Evolutionary conservation across 1,139 yeast genomes (phyloP), one percentile per base, ranked within the genome.

Genomic region (Yarrowia galli): DNA sequence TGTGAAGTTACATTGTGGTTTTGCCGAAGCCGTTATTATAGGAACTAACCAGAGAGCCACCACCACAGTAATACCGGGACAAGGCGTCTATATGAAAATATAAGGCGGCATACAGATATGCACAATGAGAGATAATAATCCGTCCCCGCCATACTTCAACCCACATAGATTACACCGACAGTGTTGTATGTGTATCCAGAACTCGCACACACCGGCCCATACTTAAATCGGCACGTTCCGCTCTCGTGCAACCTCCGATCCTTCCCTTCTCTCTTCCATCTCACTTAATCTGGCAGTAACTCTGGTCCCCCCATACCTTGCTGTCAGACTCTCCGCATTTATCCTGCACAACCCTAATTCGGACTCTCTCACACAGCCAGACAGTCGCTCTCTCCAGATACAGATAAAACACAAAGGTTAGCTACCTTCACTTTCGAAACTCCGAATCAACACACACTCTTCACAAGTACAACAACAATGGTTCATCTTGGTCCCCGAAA

Each of bases 401-500:
- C 60, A 53, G 60, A 53, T 53, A 53, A 53, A 54, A 54, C 45
- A 38, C 48, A 38, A 42, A 38, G 63, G 48, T 56, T 40, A n/a
- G n/a, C n/a, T n/a, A 16, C 38, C 38, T 48, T 48, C 23, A 15
- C 46, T 15, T 10, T 18, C 16, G 48, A 54, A 13, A 15, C 48
- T 46, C 35, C 22, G 40, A 43, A 43, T 42, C 51, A 40, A 23
- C 35, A 18, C 38, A 18, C 38, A n/a, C 38, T 48, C 15, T 3
- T n/a, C 51, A 4, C 23, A n/a, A n/a, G n/a, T 15, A 32, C 49
- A 18, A 5, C 49, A 40, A 58, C 64, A 58, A 89, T 89, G 96
- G 96, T 89, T 77, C 91, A 87, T 79, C 84, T 89, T 76, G 96
- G 96, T 76, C 95, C 96, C 72, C 88, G 89, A 78, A 86, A 85